Percentiles rank a stretch among this genome's conserved stretches.
phyloP scores from a whole-genome alignment of 139 green algal species.

The Auxenochlorella pyrenoidosa region DNA sequence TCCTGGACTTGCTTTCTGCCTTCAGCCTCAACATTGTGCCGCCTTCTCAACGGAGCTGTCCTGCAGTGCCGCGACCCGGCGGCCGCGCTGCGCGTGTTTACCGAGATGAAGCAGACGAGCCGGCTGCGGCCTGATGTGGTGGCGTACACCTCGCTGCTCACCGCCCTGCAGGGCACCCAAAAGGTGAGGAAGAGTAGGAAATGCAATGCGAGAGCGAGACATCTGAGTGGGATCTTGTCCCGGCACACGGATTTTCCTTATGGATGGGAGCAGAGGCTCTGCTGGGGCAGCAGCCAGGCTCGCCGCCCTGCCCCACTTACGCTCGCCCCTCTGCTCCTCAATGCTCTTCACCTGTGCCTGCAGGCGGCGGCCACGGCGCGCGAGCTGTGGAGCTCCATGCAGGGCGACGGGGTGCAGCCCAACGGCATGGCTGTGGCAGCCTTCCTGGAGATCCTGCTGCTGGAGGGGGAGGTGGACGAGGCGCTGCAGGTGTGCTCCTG shows the following conservation, averaged over 20 bases:
- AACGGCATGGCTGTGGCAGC: conserved; percentile 19
- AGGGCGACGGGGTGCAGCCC: background rate
- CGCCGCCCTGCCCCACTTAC: background rate
- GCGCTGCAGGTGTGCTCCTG: background rate
- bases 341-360: background rate
- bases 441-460: conserved; percentile 33
- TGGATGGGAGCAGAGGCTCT: background rate
- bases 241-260: no score
- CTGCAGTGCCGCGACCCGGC: conserved; percentile 18
- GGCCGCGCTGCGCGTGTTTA: conserved; percentile 3
- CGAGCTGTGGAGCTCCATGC: conserved; percentile 31
- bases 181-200: background rate
- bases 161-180: conserved; percentile 16
- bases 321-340: no score
- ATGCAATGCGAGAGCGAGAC: no score
- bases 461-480: conserved; percentile 23
- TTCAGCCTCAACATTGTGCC: no score
- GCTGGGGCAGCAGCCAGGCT: no score
- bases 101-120: background rate
- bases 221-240: no score
- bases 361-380: background rate
- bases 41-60: no score
- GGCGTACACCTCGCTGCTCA: conserved; percentile 32
- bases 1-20: no score
- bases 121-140: conserved; percentile 24